Percentiles rank a stretch among this genome's conserved stretches.
Evolutionary conservation across 768 basidiomycete species (phyloP).

Genomic region (Boletus reticulatus): DNA sequence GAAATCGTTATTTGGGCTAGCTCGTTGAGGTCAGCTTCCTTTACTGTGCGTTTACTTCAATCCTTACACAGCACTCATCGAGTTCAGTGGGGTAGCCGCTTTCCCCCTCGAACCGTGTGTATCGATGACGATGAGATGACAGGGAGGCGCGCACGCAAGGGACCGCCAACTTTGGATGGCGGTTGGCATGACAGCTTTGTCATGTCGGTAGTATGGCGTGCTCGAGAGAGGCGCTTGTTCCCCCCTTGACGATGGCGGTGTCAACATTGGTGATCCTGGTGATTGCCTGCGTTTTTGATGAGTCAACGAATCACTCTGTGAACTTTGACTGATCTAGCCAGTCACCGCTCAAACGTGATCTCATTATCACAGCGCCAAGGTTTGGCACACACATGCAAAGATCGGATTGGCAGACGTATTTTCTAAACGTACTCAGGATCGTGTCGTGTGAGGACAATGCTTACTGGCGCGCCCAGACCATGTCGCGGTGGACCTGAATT

Average conservation of each 20-base stretch:
- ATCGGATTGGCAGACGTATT: neutral
- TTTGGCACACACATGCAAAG: neutral
- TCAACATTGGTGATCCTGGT: neutral
- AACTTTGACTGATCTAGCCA: neutral
- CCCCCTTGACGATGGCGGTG: neutral
- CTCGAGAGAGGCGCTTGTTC: neutral
- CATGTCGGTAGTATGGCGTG: neutral
- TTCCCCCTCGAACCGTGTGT: no score
- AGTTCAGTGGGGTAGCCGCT: neutral
- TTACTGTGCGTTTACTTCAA: neutral
- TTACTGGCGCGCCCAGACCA: neutral
- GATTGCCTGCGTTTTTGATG: neutral
- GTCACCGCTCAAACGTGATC: neutral
- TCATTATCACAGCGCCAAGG: neutral
- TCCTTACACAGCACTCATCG: neutral
- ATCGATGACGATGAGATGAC: no score
- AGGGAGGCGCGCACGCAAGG: neutral
- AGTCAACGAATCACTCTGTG: neutral
- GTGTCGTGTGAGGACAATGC: neutral
- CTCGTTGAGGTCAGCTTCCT: neutral
- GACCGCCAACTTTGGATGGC: neutral
- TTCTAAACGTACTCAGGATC: neutral
- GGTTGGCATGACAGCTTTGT: neutral
- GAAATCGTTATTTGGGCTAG: neutral
- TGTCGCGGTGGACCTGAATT: conserved; percentile 24